Percentiles rank a stretch among this genome's conserved stretches.
phyloP scores from a whole-genome alignment of 257 asterid species.

The Euphrasia confusa region DNA sequence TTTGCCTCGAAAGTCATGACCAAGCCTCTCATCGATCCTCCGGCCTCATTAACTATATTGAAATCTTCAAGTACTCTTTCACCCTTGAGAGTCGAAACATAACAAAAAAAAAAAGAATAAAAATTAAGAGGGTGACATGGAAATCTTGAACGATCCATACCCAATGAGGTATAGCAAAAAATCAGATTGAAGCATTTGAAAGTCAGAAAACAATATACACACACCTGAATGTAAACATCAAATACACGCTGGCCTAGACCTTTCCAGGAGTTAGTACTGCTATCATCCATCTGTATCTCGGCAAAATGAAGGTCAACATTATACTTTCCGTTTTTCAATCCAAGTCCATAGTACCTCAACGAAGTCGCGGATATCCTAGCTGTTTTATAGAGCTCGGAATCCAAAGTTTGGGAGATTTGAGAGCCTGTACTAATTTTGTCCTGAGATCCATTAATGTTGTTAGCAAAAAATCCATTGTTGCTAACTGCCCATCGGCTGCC shows the following conservation, averaged over 20 bases:
- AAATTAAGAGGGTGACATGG: neutral
- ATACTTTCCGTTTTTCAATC: constrained; percentile 45
- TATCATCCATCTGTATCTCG: constrained; percentile 54
- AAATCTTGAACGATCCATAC: neutral
- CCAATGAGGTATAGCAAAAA: too few species aligned
- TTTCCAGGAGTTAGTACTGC: constrained; percentile 44
- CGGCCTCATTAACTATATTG: constrained; percentile 40
- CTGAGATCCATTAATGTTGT: constrained; percentile 40
- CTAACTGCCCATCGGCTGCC: constrained; percentile 49
- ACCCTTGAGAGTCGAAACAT: constrained; percentile 35
- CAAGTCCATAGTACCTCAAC: constrained; percentile 56
- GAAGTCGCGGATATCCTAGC: constrained; percentile 52
- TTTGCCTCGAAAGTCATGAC: constrained; percentile 42
- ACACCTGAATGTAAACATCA: constrained; percentile 55
- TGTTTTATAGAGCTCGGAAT: constrained; percentile 53
- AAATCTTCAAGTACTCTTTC: constrained; percentile 46
- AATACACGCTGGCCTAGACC: constrained; percentile 55
- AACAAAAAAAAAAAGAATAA: neutral
- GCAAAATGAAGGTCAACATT: constrained; percentile 52
- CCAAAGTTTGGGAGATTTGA: constrained; percentile 46
- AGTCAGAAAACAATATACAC: neutral
- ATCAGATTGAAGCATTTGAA: neutral
- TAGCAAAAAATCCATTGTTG: constrained; percentile 45
- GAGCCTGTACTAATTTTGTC: constrained; percentile 37
- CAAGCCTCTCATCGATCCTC: constrained; percentile 51